Evolutionary conservation across 192 early-diverging fungal genomes (phyloP), one percentile per base, ranked within the genome.

Genomic region (Backusella macrospora): DNA sequence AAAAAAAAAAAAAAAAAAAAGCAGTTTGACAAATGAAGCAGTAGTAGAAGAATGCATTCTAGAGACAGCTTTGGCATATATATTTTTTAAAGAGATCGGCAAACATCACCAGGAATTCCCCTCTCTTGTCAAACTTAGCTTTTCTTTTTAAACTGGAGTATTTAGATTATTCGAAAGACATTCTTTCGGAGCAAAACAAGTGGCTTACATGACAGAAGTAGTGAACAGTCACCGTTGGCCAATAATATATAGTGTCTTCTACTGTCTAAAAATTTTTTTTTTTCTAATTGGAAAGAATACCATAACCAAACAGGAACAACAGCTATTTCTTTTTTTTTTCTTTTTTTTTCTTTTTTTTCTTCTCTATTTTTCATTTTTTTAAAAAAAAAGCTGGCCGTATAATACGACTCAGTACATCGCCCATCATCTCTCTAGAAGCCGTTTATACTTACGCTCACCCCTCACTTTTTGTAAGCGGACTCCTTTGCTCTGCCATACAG

Each of bases 371-470:
- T n/a, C n/a, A n/a, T n/a, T n/a, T n/a, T n/a, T n/a, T n/a, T n/a
- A n/a, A 34, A 34, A 34, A 34, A 34, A 18, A 49, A 15, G 18
- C 47, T 49, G 47, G 47, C 47, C 47, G 47, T 49, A 49, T 2
- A 49, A 49, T 49, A 49, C 47, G 48, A 49, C 48, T 49, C 48
- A 49, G 48, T 49, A 49, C 5, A 49, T 49, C 18, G 48, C 48
- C 48, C 48, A 49, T 49, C 48, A 49, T 49, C 48, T 49, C 48
- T n/a, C 48, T 49, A 49, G 48, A 49, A 49, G 48, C 48, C 48
- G 48, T 49, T 49, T 49, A 49, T 49, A 49, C 48, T 49, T 49
- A 49, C 48, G 48, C n/a, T 49, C 48, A 49, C 48, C 48, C 48
- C 48, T 49, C 48, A 49, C n/a, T 49, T 49, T 49, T 49, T 49